Evolutionary conservation across 768 basidiomycete genomes (phyloP), one percentile per base, ranked within the genome.

Genomic region (Aureoboletus auriporus): DNA sequence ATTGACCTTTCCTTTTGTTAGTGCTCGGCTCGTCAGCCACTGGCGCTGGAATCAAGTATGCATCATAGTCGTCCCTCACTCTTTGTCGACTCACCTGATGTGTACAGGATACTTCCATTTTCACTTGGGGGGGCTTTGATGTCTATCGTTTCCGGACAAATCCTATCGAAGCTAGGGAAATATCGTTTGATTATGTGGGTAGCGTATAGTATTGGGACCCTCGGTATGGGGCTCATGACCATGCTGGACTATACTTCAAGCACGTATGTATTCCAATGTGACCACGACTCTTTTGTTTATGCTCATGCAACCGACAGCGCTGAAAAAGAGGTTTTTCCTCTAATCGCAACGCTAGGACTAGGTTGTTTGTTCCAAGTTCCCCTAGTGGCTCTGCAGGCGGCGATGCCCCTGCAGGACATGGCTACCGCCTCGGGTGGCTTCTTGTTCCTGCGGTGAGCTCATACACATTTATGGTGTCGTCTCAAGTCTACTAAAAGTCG

Each of bases 361-460:
- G 86, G 87, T 2, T 76, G 73, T 53, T 63, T 90, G 42, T 86
- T 86, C 71, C 79, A 82, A 70, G 58, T 69, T 6, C 88, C 87
- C 0, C 67, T 89, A 8, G 80, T 89, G 44, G 86, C 75, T 12
- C 67, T 93, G 11, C 90, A 93, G 67, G 87, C 89, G 1, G 84
- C 89, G 1, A 93, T 93, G 89, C 91, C 91, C 0, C 57, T 89
- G 14, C 83, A 81, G 57, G 88, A 92, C 54, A 89, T 92, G 88
- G 88, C 89, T 2, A 89, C 89, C 2, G 82, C 80, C 47, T 89
- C 90, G 0, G 71, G 77, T 1, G 80, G 82, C 0, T 86, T 84
- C 59, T 77, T 78, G 20, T 84, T 93, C 59, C 69, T 92, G 53
- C 76, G 85, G 80, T 83, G 61, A 30, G 67, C 48, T 14, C 5